Percentiles rank a stretch among this genome's conserved stretches.
Evolutionary conservation across 306 rosid species (phyloP).

Genomic region (Astragalus membranaceus): DNA sequence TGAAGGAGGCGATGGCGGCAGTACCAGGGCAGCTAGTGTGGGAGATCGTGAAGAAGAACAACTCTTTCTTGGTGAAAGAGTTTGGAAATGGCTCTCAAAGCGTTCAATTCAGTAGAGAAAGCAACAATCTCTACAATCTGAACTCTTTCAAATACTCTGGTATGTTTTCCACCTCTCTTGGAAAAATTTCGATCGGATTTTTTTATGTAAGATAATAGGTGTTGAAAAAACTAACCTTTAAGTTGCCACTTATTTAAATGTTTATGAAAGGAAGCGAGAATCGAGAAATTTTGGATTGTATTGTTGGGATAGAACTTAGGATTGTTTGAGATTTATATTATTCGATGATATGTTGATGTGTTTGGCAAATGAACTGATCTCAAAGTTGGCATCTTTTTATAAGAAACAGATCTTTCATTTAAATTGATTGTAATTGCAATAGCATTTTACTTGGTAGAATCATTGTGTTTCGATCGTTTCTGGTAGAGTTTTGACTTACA

Average conservation of each 20-base stretch:
- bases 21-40: constrained; percentile 88
- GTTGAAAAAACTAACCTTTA: neutral
- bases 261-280: neutral
- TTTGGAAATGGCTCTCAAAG: constrained; percentile 74
- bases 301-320: neutral
- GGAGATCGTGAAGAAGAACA: constrained; percentile 96
- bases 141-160: constrained; percentile 81
- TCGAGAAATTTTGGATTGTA: neutral
- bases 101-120: constrained; percentile 76
- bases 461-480: neutral
- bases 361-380: neutral
- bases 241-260: neutral
- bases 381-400: neutral
- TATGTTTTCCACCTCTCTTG: neutral
- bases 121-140: constrained; percentile 79
- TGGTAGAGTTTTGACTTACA: neutral
- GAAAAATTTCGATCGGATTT: neutral
- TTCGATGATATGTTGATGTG: neutral
- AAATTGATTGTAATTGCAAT: neutral
- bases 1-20: constrained; percentile 46
- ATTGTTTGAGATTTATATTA: no score
- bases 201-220: neutral
- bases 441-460: neutral
- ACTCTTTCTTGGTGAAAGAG: constrained; percentile 74
- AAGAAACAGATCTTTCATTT: neutral